Base-by-base conservation (phyloP, 768 basidiomycete species). In the Megacollybia marginata region DNA sequence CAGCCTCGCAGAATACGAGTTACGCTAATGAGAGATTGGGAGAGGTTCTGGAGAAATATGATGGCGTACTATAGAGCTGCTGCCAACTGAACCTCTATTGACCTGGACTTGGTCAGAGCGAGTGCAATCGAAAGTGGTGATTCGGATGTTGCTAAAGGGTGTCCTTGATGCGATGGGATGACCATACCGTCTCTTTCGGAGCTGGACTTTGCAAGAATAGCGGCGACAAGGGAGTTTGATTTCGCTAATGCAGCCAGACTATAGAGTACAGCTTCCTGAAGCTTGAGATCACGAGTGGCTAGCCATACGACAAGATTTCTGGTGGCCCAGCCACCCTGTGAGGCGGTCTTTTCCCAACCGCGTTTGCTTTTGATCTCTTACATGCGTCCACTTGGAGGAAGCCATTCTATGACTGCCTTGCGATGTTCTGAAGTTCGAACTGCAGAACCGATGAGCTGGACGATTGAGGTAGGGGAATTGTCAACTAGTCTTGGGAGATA, bases 321-420 rank as follows among this genome's bases (percentile, higher is more conserved):
- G 2, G 77, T 73, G 8, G 79, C 77, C 83, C 85, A 86, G 0
- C 78, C 76, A 7, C 82, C 79, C 31, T 72, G 68, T 33, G 23
- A 28, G 0, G 74, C 71, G 0, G 74, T 67, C 58, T 81, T 83
- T 65, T 90, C 88, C 88, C 88, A 91, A 4, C 87, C 84, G 1
- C 88, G 73, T 51, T 78, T 78, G 2, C 71, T 72, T 54, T 75
- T 82, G 20, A 72, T 67, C 47, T 82, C 81, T 52, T 70, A 74
- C 36, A 69, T 59, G 18, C 84, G 68, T 18, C 86, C 83, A 0
- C 62, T 56, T 0, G 67, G 74, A 7, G 84, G 87, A 0, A 80
- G 58, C 87, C 87, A 89, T 19, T 79, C 76, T 0, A 76, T 65
- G 13, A 88, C 67, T 2, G 69, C 65, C 1, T 60, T 58, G 18